phyloP scores from a whole-genome alignment of 108 stramenopile genomes.

The Cyclostephanos tholiformis region DNA sequence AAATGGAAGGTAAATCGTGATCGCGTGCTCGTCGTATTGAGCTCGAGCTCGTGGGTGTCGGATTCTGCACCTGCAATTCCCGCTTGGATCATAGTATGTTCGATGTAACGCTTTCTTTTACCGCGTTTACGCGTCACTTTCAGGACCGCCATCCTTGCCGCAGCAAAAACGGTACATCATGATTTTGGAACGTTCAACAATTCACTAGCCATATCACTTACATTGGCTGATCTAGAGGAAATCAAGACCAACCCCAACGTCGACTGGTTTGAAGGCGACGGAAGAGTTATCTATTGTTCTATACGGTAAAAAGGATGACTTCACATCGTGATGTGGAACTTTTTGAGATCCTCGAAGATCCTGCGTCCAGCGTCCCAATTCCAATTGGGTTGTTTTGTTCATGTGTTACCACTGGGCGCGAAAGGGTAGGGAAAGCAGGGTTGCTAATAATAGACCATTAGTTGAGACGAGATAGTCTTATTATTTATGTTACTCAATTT shows the following conservation, averaged over 20 bases:
- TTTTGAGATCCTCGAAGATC: too few species aligned
- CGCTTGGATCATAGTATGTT: too few species aligned
- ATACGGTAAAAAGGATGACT: constrained; percentile 26
- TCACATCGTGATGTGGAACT: constrained; percentile 3
- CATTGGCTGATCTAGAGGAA: constrained; percentile 34
- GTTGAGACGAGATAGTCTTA: neutral
- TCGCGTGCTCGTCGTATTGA: too few species aligned
- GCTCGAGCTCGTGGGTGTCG: too few species aligned
- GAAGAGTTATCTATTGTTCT: constrained; percentile 53
- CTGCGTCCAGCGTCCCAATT: too few species aligned
- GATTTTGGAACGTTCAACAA: constrained; percentile 45
- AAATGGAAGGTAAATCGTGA: constrained; percentile 17
- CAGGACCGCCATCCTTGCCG: constrained; percentile 36
- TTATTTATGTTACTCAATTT: neutral
- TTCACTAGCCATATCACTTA: constrained; percentile 34
- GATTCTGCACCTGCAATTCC: too few species aligned
- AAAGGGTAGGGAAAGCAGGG: neutral
- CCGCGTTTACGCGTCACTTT: neutral
- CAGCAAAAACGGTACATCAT: constrained; percentile 45
- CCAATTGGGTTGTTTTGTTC: neutral
- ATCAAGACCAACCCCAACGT: constrained; percentile 42
- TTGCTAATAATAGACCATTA: neutral
- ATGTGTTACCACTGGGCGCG: neutral
- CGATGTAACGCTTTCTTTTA: neutral
- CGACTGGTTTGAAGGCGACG: constrained; percentile 52